Percentiles rank a stretch among this genome's conserved stretches.
Conservation (phyloP, 2,329 filamentous ascomycete species). For the Fusarium veterinarium region DNA sequence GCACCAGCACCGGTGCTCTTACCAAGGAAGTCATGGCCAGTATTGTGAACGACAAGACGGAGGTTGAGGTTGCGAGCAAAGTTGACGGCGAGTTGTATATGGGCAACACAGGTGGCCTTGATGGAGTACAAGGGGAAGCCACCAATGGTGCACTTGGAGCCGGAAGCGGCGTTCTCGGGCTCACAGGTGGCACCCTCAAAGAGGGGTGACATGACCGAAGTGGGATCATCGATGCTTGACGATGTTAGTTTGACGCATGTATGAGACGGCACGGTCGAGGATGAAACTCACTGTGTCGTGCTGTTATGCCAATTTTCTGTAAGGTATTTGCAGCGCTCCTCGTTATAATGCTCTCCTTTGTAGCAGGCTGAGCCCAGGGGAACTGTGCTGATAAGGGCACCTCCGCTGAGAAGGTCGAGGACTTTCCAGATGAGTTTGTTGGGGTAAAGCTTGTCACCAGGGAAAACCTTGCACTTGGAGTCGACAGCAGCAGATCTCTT, state of each 20-base stretch:
- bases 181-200: constrained; percentile 54
- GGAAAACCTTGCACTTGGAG: constrained; percentile 45
- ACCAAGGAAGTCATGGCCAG: constrained; percentile 65
- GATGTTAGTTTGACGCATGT: background rate
- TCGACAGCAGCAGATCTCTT: constrained; percentile 2
- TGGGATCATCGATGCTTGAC: constrained; percentile 48
- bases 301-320: constrained; percentile 9
- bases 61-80: constrained; percentile 60
- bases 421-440: constrained; percentile 45
- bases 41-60: constrained; percentile 61
- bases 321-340: background rate
- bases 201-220: constrained; percentile 55
- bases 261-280: background rate
- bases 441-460: constrained; percentile 46
- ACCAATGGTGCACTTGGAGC: constrained; percentile 52
- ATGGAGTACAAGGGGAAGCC: constrained; percentile 57
- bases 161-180: constrained; percentile 42
- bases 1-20: constrained; percentile 66
- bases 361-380: constrained; percentile 51
- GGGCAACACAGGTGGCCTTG: constrained; percentile 55
- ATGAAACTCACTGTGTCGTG: constrained; percentile 25
- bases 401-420: constrained; percentile 50
- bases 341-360: constrained; percentile 32
- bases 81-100: constrained; percentile 60
- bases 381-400: constrained; percentile 48